Conservation (phyloP, 1,284 basidiomycete genomes). For the Cerioporus squamosus region DNA sequence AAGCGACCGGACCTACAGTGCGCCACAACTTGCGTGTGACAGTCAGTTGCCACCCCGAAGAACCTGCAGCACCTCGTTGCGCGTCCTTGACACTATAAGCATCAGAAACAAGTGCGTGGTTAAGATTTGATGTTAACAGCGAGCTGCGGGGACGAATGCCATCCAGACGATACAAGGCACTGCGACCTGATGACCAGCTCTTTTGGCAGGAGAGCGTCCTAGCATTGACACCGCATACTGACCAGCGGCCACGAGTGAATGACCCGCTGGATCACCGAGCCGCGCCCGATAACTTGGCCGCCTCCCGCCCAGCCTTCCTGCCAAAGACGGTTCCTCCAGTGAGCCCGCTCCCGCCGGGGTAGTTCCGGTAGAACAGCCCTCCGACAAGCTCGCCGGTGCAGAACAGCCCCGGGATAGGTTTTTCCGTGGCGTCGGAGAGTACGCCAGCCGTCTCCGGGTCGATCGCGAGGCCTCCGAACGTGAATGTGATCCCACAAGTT, state of each 20-base stretch:
- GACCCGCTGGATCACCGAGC: not conserved
- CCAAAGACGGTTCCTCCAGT: slow-evolving; percentile 73
- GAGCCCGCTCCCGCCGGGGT: slow-evolving; percentile 71
- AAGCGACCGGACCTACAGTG: no score
- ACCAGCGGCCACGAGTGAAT: not conserved
- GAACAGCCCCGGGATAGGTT: slow-evolving; percentile 56
- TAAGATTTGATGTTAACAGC: not conserved
- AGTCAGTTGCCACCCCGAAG: no score
- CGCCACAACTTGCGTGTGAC: no score
- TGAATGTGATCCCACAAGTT: slow-evolving; percentile 72
- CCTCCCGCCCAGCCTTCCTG: slow-evolving; percentile 56
- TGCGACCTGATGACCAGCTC: no score
- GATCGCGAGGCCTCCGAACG: slow-evolving; percentile 68
- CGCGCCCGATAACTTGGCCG: slow-evolving; percentile 36
- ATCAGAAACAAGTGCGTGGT: not conserved
- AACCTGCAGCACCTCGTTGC: no score
- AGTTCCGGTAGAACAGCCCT: slow-evolving; percentile 63
- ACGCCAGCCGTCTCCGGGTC: slow-evolving; percentile 58
- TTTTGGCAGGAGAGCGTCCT: not conserved
- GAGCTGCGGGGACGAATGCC: no score
- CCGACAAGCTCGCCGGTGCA: slow-evolving; percentile 72
- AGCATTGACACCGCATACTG: not conserved
- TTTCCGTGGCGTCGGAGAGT: slow-evolving; percentile 44
- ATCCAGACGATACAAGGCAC: no score
- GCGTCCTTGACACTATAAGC: no score